Percentiles rank a stretch among this genome's conserved stretches.
phyloP scores from a whole-genome alignment of 2,329 filamentous ascomycete genomes.

The Alternaria metachromatica region DNA sequence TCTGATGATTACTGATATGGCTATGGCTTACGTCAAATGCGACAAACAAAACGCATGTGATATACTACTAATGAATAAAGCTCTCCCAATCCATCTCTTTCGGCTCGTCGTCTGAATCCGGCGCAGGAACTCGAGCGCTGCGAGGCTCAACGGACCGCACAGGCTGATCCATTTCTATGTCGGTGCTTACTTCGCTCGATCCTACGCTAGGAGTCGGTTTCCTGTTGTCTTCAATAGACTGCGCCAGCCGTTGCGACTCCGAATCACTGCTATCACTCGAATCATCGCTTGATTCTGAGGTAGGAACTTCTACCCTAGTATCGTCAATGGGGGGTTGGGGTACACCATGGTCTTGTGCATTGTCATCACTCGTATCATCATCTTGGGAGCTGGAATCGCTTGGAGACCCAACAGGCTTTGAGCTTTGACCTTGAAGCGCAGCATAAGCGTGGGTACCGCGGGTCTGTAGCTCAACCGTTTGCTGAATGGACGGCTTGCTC shows the following conservation, averaged over 20 bases:
- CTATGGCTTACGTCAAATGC: neutral
- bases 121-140: neutral
- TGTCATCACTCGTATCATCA: conserved; percentile 1
- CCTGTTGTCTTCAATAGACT: conserved; percentile 2
- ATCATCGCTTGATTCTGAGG: neutral
- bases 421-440: conserved; percentile 21
- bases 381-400: neutral
- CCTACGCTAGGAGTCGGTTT: neutral
- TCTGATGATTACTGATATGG: neutral
- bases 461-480: conserved; percentile 24
- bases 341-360: neutral
- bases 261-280: neutral
- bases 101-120: conserved; percentile 8
- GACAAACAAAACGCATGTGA: neutral
- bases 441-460: conserved; percentile 33
- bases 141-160: neutral
- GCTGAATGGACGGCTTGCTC: conserved; percentile 2
- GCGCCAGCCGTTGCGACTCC: neutral
- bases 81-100: conserved; percentile 17
- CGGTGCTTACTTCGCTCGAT: neutral
- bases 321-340: conserved; percentile 5
- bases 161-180: neutral
- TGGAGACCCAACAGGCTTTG: neutral
- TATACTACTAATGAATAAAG: neutral
- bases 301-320: neutral